A percentile compares a stretch with the other conserved stretches of the same genome.
Evolutionary conservation across 495 filamentous ascomycete genomes (phyloP).

Genomic region (Pseudoneurospora amorphoporcata): DNA sequence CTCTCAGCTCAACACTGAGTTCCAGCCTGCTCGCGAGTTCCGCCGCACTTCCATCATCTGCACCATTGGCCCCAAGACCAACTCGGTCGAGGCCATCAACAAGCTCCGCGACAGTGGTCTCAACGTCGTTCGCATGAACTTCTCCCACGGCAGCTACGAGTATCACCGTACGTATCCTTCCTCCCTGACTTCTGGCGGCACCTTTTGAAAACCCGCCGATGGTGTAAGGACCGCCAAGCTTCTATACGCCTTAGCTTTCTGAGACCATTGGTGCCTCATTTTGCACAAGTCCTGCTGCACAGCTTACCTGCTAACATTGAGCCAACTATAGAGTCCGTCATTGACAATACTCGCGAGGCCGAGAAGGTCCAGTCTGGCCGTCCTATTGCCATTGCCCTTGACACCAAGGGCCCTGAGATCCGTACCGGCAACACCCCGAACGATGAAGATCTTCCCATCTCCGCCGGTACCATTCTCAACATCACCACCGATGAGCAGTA

Average conservation of each 20-base stretch:
- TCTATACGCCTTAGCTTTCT: neutral
- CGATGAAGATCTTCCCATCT: conserved; percentile 81
- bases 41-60: conserved; percentile 97
- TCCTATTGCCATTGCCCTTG: conserved; percentile 90
- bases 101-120: conserved; percentile 78
- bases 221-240: conserved; percentile 1
- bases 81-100: conserved; percentile 94
- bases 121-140: conserved; percentile 98
- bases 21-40: conserved; percentile 72
- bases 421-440: conserved; percentile 83
- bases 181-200: neutral
- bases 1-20: conserved; percentile 62
- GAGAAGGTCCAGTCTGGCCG: conserved; percentile 65
- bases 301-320: conserved; percentile 30
- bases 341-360: conserved; percentile 83
- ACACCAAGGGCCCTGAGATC: conserved; percentile 99
- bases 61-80: conserved; percentile 99
- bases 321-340: conserved; percentile 59
- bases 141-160: conserved; percentile 94
- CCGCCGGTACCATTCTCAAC: conserved; percentile 72
- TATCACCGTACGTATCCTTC: conserved; percentile 19
- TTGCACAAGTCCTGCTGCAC: neutral
- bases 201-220: conserved; percentile 11
- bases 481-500: conserved; percentile 98
- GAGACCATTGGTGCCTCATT: neutral